Evolutionary conservation across 306 rosid genomes (phyloP).

Genomic region (Cajanus cajan): DNA sequence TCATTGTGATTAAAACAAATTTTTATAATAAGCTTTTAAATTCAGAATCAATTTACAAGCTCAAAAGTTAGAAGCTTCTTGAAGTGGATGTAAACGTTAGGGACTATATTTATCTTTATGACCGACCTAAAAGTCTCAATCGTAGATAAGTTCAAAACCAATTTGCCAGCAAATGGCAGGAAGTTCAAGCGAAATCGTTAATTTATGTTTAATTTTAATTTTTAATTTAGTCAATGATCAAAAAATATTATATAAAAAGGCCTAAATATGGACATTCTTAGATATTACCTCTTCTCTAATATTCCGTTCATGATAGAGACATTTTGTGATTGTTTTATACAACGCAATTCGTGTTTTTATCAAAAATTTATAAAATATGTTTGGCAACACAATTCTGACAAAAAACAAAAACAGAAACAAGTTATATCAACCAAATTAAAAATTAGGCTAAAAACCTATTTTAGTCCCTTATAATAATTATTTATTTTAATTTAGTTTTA

Average conservation of each 20-base stretch:
- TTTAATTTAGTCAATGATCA: background rate
- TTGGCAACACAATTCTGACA: background rate
- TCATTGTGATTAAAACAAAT: background rate
- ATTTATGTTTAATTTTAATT: background rate
- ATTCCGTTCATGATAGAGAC: background rate
- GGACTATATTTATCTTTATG: background rate
- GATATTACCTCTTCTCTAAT: background rate
- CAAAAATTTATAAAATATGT: background rate
- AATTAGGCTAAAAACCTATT: too few species aligned
- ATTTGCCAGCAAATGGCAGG: background rate
- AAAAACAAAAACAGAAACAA: too few species aligned
- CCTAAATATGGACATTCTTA: background rate
- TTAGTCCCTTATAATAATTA: too few species aligned
- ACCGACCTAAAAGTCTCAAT: background rate
- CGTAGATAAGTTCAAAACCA: conserved; percentile 20
- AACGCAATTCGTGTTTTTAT: background rate
- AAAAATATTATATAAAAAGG: background rate
- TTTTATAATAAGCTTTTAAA: background rate
- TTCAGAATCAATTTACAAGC: background rate
- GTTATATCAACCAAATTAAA: too few species aligned
- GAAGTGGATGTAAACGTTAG: background rate
- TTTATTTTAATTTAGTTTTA: too few species aligned
- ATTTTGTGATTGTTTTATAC: background rate
- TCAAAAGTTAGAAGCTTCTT: conserved; percentile 3
- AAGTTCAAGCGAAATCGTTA: background rate